Conservation (phyloP, 192 early-diverging fungal genomes). For the Coemansia sp. region DNA sequence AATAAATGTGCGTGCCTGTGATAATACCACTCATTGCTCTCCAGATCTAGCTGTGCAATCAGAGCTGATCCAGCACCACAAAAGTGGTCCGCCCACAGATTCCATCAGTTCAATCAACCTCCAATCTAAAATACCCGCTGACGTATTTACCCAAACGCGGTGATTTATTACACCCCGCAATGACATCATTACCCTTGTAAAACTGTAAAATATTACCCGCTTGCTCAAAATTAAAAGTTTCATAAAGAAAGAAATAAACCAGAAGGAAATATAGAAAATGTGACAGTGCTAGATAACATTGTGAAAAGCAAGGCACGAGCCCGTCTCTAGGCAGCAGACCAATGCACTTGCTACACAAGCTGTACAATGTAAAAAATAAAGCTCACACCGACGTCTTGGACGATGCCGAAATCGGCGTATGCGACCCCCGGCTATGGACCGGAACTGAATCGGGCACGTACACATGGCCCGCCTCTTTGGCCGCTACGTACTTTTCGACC, state of each 20-base stretch:
- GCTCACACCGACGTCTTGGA: slow-evolving; percentile 9
- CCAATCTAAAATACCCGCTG: too few relatives aligned
- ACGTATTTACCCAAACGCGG: too few relatives aligned
- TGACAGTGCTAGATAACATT: slow-evolving; percentile 2
- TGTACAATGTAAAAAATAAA: slow-evolving; percentile 7
- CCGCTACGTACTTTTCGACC: slow-evolving; percentile 50
- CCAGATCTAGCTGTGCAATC: too few relatives aligned
- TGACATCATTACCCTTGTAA: too few relatives aligned
- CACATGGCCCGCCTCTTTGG: slow-evolving; percentile 9
- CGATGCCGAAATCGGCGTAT: slow-evolving; percentile 10
- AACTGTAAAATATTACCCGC: too few relatives aligned
- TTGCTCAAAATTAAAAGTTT: neutral
- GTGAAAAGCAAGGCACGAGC: neutral
- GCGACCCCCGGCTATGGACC: slow-evolving; percentile 6
- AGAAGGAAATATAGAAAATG: neutral
- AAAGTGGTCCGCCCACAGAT: too few relatives aligned
- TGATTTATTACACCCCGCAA: too few relatives aligned
- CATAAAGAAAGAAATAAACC: neutral
- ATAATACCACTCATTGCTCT: too few relatives aligned
- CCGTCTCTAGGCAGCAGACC: neutral
- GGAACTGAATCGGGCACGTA: neutral
- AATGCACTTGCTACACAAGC: slow-evolving; percentile 4
- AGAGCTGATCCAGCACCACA: too few relatives aligned
- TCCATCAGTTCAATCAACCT: too few relatives aligned
- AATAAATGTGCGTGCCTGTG: too few relatives aligned